A percentile compares a stretch with the other conserved stretches of the same genome.
phyloP scores from a whole-genome alignment of 768 basidiomycete genomes.

The Suillus discolor region DNA sequence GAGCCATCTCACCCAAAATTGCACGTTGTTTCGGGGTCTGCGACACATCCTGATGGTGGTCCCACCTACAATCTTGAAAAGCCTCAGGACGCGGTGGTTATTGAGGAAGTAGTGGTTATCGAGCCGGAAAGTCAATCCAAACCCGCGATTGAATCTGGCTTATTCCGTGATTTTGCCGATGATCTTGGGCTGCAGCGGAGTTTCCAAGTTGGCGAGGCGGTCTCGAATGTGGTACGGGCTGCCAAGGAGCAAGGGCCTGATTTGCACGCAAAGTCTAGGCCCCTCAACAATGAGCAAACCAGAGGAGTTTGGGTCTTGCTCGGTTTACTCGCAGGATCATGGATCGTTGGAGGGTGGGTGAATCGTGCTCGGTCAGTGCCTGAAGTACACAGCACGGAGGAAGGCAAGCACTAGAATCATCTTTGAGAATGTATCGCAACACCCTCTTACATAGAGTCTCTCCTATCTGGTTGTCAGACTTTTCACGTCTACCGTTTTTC shows the following conservation, averaged over 20 bases:
- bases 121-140: constrained; percentile 13
- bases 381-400: constrained; percentile 16
- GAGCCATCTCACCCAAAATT: constrained; percentile 45
- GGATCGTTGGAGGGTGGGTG: constrained; percentile 43
- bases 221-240: constrained; percentile 9
- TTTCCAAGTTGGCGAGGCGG: constrained; percentile 26
- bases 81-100: constrained; percentile 13
- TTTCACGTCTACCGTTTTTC: not conserved
- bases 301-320: constrained; percentile 51
- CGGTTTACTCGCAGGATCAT: constrained; percentile 51
- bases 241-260: constrained; percentile 23
- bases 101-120: constrained; percentile 5
- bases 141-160: constrained; percentile 19
- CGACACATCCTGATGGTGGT: constrained; percentile 49
- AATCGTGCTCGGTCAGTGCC: constrained; percentile 15
- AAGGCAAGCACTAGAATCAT: constrained; percentile 19
- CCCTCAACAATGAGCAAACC: constrained; percentile 45
- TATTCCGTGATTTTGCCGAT: constrained; percentile 40
- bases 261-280: constrained; percentile 27
- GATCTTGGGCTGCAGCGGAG: constrained; percentile 39
- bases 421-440: not conserved
- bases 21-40: constrained; percentile 49
- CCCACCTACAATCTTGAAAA: constrained; percentile 45
- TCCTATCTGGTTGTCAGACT: not conserved
- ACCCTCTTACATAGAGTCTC: not conserved